phyloP scores from a whole-genome alignment of 768 basidiomycete species.

The Hypsizygus marmoreus region DNA sequence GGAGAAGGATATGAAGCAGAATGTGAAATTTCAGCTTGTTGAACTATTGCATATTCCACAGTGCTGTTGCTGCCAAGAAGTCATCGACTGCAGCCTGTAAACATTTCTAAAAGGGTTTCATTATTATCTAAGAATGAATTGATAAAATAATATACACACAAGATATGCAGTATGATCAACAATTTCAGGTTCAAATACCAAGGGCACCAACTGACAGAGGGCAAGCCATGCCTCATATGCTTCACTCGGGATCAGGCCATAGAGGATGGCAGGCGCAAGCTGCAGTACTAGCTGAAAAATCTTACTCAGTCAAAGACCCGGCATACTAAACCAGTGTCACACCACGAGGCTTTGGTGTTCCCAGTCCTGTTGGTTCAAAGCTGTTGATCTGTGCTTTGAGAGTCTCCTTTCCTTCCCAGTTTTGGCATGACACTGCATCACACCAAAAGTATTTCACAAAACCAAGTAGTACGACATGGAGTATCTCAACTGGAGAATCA shows the following conservation, averaged over 20 bases:
- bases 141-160: conserved; percentile 24
- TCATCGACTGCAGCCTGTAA: conserved; percentile 23
- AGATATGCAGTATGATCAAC: conserved; percentile 25
- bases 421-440: conserved; percentile 29
- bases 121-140: too few relatives aligned
- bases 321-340: conserved; percentile 36
- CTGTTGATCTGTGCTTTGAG: conserved; percentile 19
- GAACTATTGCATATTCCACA: conserved; percentile 27
- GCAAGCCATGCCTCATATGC: conserved; percentile 29
- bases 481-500: conserved; percentile 47
- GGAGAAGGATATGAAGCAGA: conserved; percentile 28
- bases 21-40: conserved; percentile 41
- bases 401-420: conserved; percentile 24
- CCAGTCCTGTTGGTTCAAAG: not conserved
- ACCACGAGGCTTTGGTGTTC: conserved; percentile 18
- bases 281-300: conserved; percentile 31
- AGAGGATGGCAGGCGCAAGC: conserved; percentile 32
- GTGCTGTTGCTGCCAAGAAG: conserved; percentile 27
- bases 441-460: conserved; percentile 53
- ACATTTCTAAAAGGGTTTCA: too few relatives aligned
- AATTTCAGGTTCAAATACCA: conserved; percentile 38
- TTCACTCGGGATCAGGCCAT: conserved; percentile 28
- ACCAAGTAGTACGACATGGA: conserved; percentile 45
- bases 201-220: conserved; percentile 22
- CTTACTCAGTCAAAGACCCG: conserved; percentile 32